Conservation (phyloP, 768 basidiomycete species). For the Suillus subaureus region DNA sequence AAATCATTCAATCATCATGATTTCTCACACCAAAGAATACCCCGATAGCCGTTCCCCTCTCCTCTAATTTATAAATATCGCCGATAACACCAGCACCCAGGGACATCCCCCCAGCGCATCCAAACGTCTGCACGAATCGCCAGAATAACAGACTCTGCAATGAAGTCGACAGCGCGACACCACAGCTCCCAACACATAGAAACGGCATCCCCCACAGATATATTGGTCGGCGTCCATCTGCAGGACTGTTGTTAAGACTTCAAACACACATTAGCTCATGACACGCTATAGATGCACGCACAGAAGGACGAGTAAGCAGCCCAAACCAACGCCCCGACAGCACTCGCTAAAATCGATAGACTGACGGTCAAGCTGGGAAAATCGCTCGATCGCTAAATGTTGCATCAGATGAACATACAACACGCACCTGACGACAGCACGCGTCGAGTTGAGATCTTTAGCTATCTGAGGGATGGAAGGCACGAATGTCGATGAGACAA, state of each 20-base stretch:
- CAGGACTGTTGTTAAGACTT: neutral
- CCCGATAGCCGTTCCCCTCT: conserved; percentile 52
- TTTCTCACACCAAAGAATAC: conserved; percentile 49
- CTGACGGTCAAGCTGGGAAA: conserved; percentile 45
- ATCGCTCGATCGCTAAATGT: neutral
- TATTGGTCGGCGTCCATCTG: conserved; percentile 63
- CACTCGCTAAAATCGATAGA: conserved; percentile 44
- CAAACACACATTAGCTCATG: conserved; percentile 10
- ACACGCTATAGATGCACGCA: conserved; percentile 16
- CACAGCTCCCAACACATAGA: conserved; percentile 55
- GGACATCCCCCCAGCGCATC: conserved; percentile 52
- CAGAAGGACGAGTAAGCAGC: conserved; percentile 50
- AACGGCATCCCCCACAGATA: conserved; percentile 52
- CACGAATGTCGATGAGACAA: conserved; percentile 69
- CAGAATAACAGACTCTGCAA: conserved; percentile 55
- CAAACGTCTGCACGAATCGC: conserved; percentile 62
- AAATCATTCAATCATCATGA: neutral
- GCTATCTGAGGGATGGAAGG: conserved; percentile 78
- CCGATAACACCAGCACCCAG: conserved; percentile 59
- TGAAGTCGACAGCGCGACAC: conserved; percentile 48
- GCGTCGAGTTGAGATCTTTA: conserved; percentile 59
- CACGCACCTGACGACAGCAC: conserved; percentile 55
- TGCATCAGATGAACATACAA: neutral
- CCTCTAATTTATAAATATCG: conserved; percentile 60
- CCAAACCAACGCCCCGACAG: conserved; percentile 48